Conservation (phyloP, 2,329 filamentous ascomycete genomes). For the Aureobasidium namibiae region DNA sequence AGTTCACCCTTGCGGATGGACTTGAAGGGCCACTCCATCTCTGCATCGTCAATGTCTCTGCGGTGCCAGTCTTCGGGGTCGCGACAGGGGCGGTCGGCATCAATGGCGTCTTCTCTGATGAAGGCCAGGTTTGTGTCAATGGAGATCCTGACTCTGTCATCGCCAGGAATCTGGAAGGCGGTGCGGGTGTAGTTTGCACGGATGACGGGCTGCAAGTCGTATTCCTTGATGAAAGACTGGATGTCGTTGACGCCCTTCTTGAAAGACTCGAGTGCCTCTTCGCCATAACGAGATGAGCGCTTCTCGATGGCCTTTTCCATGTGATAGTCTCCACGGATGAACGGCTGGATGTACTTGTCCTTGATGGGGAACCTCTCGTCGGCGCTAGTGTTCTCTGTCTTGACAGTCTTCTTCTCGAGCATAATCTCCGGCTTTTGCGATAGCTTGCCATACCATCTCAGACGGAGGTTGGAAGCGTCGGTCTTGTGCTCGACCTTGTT, state of each 20-base stretch:
- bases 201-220: slow-evolving; percentile 73
- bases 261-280: slow-evolving; percentile 58
- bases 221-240: slow-evolving; percentile 68
- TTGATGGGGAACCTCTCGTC: slow-evolving; percentile 81
- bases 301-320: slow-evolving; percentile 88
- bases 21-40: slow-evolving; percentile 80
- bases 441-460: slow-evolving; percentile 88
- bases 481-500: slow-evolving; percentile 71
- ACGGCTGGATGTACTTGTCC: slow-evolving; percentile 84
- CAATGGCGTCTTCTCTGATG: slow-evolving; percentile 68
- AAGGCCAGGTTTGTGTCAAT: slow-evolving; percentile 89
- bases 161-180: slow-evolving; percentile 91
- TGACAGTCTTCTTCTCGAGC: slow-evolving; percentile 82
- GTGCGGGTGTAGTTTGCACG: slow-evolving; percentile 90
- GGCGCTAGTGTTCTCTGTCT: slow-evolving; percentile 65
- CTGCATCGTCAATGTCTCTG: slow-evolving; percentile 72
- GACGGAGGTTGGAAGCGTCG: slow-evolving; percentile 71
- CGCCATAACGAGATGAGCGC: slow-evolving; percentile 66
- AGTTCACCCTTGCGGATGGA: slow-evolving; percentile 86
- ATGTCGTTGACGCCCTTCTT: slow-evolving; percentile 67
- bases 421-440: slow-evolving; percentile 69
- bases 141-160: slow-evolving; percentile 82
- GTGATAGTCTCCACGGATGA: slow-evolving; percentile 78
- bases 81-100: slow-evolving; percentile 76
- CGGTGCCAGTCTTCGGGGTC: slow-evolving; percentile 87